These are phyloP conservation scores for Anisodus acutangulus DNA, from an alignment of 257 asterid genomes.

Conservation along the genomic window DNA sequence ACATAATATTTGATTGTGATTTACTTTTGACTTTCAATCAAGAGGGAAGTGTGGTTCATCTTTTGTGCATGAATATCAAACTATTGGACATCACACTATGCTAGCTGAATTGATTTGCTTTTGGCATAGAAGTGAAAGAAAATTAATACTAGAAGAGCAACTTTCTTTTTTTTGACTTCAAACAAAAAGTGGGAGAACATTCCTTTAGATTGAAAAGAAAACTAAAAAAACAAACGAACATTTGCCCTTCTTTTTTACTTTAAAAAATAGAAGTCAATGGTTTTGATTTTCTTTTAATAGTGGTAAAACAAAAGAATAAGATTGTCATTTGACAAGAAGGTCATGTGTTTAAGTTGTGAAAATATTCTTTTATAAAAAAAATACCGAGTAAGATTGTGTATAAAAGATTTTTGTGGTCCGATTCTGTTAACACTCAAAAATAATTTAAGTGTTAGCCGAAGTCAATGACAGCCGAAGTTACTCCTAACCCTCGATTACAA, in stretches of 20 bases:
- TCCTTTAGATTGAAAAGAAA: slow-evolving; percentile 13
- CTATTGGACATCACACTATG: neutral
- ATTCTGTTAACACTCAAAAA: too few relatives aligned
- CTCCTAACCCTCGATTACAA: too few relatives aligned
- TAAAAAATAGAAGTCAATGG: slow-evolving; percentile 7
- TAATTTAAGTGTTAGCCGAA: too few relatives aligned
- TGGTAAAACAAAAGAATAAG: neutral
- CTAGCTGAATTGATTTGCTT: neutral
- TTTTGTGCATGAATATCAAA: neutral
- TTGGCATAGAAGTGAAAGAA: neutral
- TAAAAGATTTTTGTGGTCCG: too few relatives aligned
- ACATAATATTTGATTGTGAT: neutral
- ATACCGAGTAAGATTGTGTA: too few relatives aligned
- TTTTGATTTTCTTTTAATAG: neutral
- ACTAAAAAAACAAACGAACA: neutral
- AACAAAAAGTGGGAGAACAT: neutral
- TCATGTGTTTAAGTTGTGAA: too few relatives aligned
- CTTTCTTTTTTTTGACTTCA: neutral
- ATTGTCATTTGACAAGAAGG: too few relatives aligned
- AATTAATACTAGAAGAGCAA: neutral
- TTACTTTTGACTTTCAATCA: neutral
- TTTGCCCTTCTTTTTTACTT: neutral
- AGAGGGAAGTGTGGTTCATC: neutral
- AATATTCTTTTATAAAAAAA: too few relatives aligned
- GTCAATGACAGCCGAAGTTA: too few relatives aligned